Base-by-base conservation (phyloP, 208 protist genomes). In the Trypanosoma scelopori region DNA sequence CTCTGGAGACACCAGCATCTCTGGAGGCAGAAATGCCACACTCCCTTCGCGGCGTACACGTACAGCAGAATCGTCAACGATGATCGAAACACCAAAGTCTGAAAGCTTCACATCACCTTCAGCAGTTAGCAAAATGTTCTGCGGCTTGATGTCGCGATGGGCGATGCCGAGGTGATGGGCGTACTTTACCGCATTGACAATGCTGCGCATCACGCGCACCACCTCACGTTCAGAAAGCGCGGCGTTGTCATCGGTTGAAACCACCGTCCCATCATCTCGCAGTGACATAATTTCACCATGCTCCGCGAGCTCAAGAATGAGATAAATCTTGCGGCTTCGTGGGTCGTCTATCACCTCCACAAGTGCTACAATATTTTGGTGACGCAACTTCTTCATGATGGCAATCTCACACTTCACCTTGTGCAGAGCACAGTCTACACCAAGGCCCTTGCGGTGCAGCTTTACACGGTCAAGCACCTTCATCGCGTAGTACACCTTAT, bases 331-430 rank as follows among this genome's bases (percentile, higher is more conserved):
- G 42, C 92, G 81, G 32, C 68, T 71, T 13, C 46, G 30, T 20
- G 87, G 87, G 67, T 98, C 95, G 60, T 98, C 87, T 28, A 98
- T 95, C 0, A 98, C 92, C 73, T 98, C 96, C 42, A 81, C 79
- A 27, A 98, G 81, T 18, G 78, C 65, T 7, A 98, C 76, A 46
- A 98, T 88, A 76, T 98, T 98, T 6, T 53, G 60, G 73, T 98
- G 96, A 39, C 85, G 70, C 35, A 98, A 70, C 59, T 95, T 88
- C 67, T 97, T 94, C 82, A 98, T 82, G 48, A 98, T 94, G 11
- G 81, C 78, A 48, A 98, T 96, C 63, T 98, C 96, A 23, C 83
- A 71, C 22, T 79, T 63, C 7, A 86, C 75, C 28, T 71, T 68
- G 46, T 69, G 56, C 22, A 83, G 28, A 6, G 71, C 57, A 16